Percentiles rank a stretch among this genome's conserved stretches.
phyloP scores from a whole-genome alignment of 2,329 filamentous ascomycete species.

The Huntiella moniliformis region DNA sequence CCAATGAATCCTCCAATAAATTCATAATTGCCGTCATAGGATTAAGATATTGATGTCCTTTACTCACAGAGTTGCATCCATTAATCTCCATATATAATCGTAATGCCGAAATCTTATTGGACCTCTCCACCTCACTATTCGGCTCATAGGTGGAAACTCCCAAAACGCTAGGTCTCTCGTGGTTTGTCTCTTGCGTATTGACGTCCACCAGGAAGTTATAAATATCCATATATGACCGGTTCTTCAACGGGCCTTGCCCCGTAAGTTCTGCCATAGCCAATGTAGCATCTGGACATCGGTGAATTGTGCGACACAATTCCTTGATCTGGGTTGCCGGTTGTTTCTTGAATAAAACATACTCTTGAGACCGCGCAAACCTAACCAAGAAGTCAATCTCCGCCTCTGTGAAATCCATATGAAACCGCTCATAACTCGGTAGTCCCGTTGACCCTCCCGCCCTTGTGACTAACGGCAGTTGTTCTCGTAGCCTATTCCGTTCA shows the following conservation, averaged over 20 bases:
- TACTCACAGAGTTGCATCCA: slow-evolving; percentile 26
- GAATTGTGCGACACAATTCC: slow-evolving; percentile 14
- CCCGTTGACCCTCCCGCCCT: background rate
- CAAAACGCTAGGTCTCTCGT: background rate
- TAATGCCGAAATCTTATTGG: slow-evolving; percentile 21
- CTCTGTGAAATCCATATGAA: slow-evolving; percentile 27
- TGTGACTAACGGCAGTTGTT: background rate
- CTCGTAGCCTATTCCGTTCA: background rate
- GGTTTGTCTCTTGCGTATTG: slow-evolving; percentile 16
- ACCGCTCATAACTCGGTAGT: background rate
- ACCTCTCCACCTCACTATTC: slow-evolving; percentile 13
- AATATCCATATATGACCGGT: slow-evolving; percentile 19
- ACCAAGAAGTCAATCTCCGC: slow-evolving; percentile 20
- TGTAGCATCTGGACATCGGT: slow-evolving; percentile 6
- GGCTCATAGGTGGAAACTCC: slow-evolving; percentile 16
- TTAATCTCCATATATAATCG: slow-evolving; percentile 30
- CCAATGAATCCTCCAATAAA: slow-evolving; percentile 31
- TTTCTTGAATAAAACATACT: slow-evolving; percentile 5
- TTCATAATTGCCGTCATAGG: slow-evolving; percentile 27
- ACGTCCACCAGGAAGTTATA: slow-evolving; percentile 22
- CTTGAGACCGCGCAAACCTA: slow-evolving; percentile 8
- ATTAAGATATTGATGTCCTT: slow-evolving; percentile 24
- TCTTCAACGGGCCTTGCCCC: slow-evolving; percentile 13
- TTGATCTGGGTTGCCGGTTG: slow-evolving; percentile 6
- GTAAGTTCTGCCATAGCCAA: slow-evolving; percentile 10